phyloP scores from a whole-genome alignment of 139 green algal species.

The Coccomyxa sp. region DNA sequence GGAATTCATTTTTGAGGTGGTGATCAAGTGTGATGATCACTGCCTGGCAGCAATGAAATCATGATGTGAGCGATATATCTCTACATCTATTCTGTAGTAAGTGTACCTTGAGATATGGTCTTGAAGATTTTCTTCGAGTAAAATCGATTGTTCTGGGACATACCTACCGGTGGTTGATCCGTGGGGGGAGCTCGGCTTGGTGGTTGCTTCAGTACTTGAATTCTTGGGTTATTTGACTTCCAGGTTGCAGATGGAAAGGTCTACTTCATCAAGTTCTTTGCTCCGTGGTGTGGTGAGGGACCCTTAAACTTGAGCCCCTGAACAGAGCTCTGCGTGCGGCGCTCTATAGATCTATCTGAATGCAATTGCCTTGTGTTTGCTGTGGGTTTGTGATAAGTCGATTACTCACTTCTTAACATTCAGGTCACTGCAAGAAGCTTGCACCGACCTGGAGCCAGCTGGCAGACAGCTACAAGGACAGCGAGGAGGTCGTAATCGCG shows the following conservation, averaged over 20 bases:
- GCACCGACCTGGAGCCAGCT: constrained; percentile 5
- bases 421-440: constrained; percentile 9
- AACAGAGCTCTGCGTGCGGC: neutral
- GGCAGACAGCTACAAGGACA: neutral
- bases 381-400: neutral
- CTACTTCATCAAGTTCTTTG: constrained; percentile 13
- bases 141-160: too few species aligned
- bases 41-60: too few species aligned
- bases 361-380: too few species aligned
- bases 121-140: too few species aligned
- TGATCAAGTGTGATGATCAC: too few species aligned
- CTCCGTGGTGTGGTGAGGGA: constrained; percentile 6
- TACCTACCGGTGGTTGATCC: too few species aligned
- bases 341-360: neutral
- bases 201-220: too few species aligned
- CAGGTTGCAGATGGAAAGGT: neutral
- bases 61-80: too few species aligned
- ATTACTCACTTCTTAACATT: neutral
- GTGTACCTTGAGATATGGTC: too few species aligned
- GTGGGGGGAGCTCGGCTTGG: too few species aligned
- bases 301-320: neutral
- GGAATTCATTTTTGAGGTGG: too few species aligned
- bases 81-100: too few species aligned
- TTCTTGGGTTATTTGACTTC: neutral
- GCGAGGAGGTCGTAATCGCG: neutral